Percentiles rank a stretch among this genome's conserved stretches.
Evolutionary conservation across 78 protist species (phyloP).

Genomic region (Cyanophora paradoxa): DNA sequence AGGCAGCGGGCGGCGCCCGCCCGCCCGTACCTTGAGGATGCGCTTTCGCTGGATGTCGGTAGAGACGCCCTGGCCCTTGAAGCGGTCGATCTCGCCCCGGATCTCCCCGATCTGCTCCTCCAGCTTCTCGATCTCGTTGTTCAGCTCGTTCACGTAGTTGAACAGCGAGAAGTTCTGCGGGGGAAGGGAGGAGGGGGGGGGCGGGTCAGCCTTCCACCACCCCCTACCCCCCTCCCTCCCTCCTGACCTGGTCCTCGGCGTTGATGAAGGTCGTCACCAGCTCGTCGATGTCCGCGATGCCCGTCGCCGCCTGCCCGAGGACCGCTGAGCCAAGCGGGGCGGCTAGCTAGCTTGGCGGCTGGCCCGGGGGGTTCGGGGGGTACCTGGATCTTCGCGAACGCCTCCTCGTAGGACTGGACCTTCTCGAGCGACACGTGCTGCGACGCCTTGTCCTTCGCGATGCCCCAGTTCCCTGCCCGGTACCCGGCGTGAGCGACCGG

Average conservation of each 20-base stretch:
- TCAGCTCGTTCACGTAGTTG: constrained; percentile 63
- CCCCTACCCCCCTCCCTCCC: too few species aligned
- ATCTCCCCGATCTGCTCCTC: constrained; percentile 39
- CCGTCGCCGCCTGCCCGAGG: too few species aligned
- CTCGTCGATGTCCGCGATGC: constrained; percentile 49
- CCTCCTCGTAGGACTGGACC: constrained; percentile 61
- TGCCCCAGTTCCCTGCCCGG: constrained; percentile 6
- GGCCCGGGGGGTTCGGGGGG: too few species aligned
- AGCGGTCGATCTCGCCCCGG: constrained; percentile 18
- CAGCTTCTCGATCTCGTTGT: constrained; percentile 44
- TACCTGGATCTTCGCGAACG: constrained; percentile 52
- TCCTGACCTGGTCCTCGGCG: constrained; percentile 70
- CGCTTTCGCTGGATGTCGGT: constrained; percentile 35
- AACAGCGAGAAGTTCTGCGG: constrained; percentile 49
- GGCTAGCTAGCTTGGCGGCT: too few species aligned
- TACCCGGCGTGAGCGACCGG: too few species aligned
- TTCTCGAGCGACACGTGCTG: constrained; percentile 17
- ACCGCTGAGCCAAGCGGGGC: too few species aligned
- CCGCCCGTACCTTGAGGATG: too few species aligned
- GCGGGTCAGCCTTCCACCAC: too few species aligned
- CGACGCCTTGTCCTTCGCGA: constrained; percentile 20
- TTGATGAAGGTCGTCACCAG: constrained; percentile 47
- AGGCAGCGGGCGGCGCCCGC: too few species aligned
- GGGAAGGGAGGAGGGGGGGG: not conserved
- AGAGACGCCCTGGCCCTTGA: constrained; percentile 16